Evolutionary conservation across 768 basidiomycete species (phyloP), one percentile per base, ranked within the genome.

Genomic region (Podaxis sp.): DNA sequence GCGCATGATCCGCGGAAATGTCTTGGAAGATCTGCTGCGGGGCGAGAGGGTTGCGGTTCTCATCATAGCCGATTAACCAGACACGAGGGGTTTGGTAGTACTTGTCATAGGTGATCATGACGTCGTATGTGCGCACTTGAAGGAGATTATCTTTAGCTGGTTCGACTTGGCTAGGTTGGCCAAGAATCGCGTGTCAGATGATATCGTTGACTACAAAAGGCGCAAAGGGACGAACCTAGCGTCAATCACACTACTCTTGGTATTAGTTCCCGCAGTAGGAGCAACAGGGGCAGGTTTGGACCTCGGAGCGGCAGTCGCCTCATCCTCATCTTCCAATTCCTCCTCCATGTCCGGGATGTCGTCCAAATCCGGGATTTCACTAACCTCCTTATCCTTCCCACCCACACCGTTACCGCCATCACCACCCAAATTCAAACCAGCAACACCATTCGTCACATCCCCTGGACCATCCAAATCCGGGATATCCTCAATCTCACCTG

Each of bases 71-170:
- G 66, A 96, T 85, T 63, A 99, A 78, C 97, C 97, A 99, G 73
- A 98, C 91, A 67, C 96, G 87, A 24, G 97, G 97, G 12, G 96
- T 98, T 75, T 98, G 97, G 76, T 99, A 98, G 76, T 96, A 96
- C 79, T 98, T 99, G 84, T 99, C 97, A 75, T 98, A 99, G 53
- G 93, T 94, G 80, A 99, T 98, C 90, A 97, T 93, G 70, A 98
- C 96, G 74, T 99, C 97, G 79, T 99, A 99, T 11, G 96, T 99
- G 70, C 97, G 86, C 43, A 98, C 94, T 82, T 96, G 93, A 46
- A 98, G 80, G 27, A 98, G 80, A 69, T 97, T 97, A 61, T 86
- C 87, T 64, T 87, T 92, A 37, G 87, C 85, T 22, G 83, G 80
- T 66, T 89, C 87, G 19, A 82, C 77, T 67, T 85, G 76, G 65